phyloP scores from a whole-genome alignment of 192 early-diverging fungal genomes.

The Entophlyctis helioformis region DNA sequence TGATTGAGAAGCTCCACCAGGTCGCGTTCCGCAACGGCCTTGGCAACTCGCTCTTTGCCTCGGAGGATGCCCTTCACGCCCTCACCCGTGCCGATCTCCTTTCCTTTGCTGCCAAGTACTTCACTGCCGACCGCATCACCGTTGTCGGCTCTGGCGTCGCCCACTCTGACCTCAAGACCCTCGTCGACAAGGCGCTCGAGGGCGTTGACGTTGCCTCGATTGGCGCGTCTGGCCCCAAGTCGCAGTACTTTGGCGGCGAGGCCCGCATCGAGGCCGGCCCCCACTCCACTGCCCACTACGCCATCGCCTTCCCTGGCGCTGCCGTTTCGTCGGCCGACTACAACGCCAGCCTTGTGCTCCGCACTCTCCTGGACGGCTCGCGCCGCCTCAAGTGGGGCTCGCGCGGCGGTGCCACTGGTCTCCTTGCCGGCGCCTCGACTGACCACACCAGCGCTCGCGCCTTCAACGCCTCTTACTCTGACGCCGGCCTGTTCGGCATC shows the following conservation, averaged over 20 bases:
- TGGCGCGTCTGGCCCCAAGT: slow-evolving; percentile 16
- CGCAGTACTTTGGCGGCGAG: slow-evolving; percentile 79
- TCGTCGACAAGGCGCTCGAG: slow-evolving; percentile 53
- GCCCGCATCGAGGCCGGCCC: slow-evolving; percentile 56
- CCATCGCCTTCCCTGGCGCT: slow-evolving; percentile 71
- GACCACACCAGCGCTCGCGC: slow-evolving; percentile 38
- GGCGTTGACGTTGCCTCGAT: slow-evolving; percentile 11
- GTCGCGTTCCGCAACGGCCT: slow-evolving; percentile 89
- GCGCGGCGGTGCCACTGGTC: slow-evolving; percentile 18
- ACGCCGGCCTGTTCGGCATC: slow-evolving; percentile 85
- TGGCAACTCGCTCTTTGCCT: slow-evolving; percentile 87
- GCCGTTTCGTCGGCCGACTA: slow-evolving; percentile 44
- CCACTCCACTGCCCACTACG: slow-evolving; percentile 46
- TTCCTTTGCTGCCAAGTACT: slow-evolving; percentile 56
- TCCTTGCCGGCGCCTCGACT: slow-evolving; percentile 54
- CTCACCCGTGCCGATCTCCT: slow-evolving; percentile 55
- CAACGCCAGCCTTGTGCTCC: slow-evolving; percentile 45
- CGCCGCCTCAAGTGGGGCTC: slow-evolving; percentile 32
- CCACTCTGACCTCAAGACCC: slow-evolving; percentile 51
- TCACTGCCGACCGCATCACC: slow-evolving; percentile 63
- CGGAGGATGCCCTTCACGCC: slow-evolving; percentile 43
- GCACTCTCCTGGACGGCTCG: slow-evolving; percentile 29
- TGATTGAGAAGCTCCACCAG: slow-evolving; percentile 71
- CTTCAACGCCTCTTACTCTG: slow-evolving; percentile 80
- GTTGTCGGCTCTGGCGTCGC: slow-evolving; percentile 77